These are phyloP conservation scores for Exophiala lecanii-corni DNA, from an alignment of 2,329 filamentous ascomycete species.

Conservation along the genomic window DNA sequence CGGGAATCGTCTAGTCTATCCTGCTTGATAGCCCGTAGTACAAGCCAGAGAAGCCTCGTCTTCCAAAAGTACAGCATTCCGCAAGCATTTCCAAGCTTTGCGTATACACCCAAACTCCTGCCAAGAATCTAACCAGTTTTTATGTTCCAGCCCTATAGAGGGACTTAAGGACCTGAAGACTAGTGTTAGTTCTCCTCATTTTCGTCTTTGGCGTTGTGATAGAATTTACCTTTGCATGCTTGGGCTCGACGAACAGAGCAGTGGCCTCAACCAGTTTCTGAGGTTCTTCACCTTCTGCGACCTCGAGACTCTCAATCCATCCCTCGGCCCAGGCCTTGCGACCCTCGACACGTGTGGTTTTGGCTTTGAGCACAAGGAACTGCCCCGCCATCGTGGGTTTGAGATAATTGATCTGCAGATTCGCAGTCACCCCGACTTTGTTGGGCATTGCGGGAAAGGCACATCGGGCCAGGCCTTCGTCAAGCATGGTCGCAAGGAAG, in stretches of 20 bases:
- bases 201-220: too few relatives aligned
- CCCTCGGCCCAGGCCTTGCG: constrained; percentile 93
- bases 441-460: constrained; percentile 86
- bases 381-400: constrained; percentile 70
- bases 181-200: neutral
- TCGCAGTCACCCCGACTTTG: constrained; percentile 80
- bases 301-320: constrained; percentile 71
- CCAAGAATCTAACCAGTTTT: too few relatives aligned
- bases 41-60: too few relatives aligned
- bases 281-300: constrained; percentile 57
- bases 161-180: constrained; percentile 23
- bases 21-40: too few relatives aligned
- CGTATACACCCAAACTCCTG: too few relatives aligned
- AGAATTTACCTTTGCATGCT: constrained; percentile 67
- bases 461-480: constrained; percentile 82
- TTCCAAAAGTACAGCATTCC: too few relatives aligned
- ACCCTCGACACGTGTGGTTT: constrained; percentile 80
- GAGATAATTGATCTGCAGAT: constrained; percentile 75
- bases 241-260: constrained; percentile 84
- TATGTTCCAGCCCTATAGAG: constrained; percentile 19
- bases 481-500: constrained; percentile 82
- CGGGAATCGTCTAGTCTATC: too few relatives aligned
- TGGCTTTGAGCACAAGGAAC: constrained; percentile 72
- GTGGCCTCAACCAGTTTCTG: constrained; percentile 73
- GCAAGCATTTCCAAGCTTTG: too few relatives aligned